Conservation (phyloP, 306 rosid genomes). For the Acmispon strigosus region DNA sequence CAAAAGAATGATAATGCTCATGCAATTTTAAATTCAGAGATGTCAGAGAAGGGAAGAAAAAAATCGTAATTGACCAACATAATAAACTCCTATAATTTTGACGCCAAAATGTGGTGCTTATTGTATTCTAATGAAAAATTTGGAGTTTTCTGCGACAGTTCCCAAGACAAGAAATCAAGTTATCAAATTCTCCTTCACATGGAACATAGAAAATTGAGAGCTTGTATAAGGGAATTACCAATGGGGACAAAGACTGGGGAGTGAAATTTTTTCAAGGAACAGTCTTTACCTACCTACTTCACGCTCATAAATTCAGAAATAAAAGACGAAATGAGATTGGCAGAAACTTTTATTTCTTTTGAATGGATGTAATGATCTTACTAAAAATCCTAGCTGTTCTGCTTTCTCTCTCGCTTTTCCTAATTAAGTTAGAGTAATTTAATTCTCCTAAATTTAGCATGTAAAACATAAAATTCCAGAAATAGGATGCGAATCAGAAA, state of each 20-base stretch:
- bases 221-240: conserved; percentile 5
- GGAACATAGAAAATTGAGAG: conserved; percentile 9
- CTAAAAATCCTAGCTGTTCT: conserved; percentile 1
- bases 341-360: not conserved
- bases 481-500: conserved; percentile 17
- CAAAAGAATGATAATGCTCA: not conserved
- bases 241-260: conserved; percentile 25
- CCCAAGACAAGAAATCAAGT: conserved; percentile 38
- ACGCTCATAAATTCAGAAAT: not conserved
- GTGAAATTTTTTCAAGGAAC: conserved; percentile 31
- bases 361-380: conserved; percentile 25
- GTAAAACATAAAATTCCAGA: conserved; percentile 24
- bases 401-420: not conserved
- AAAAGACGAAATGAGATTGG: conserved; percentile 5
- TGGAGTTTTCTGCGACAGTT: conserved; percentile 44
- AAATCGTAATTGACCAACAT: conserved; percentile 22
- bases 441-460: conserved; percentile 24
- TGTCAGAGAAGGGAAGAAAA: conserved; percentile 2
- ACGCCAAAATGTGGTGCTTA: conserved; percentile 27
- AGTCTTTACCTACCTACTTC: conserved; percentile 33
- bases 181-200: conserved; percentile 59
- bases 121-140: conserved; percentile 33
- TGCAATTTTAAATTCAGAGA: conserved; percentile 18
- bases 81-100: conserved; percentile 17
- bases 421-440: not conserved